Conservation (phyloP, 139 green algal genomes). For the Volvox africanus region DNA sequence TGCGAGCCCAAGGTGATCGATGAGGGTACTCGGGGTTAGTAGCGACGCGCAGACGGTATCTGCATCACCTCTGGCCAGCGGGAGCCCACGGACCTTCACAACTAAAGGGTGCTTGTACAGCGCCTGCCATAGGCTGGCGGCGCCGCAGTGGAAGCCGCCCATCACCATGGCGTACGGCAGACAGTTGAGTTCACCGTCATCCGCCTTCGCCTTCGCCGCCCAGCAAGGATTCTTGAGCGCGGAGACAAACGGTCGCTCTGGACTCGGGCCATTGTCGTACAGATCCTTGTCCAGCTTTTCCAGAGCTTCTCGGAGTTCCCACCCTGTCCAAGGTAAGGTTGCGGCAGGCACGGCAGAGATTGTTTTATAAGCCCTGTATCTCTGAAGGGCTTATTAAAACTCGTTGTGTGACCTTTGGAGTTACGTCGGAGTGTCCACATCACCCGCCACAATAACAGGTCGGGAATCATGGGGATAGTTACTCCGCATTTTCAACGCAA, state of each 20-base stretch:
- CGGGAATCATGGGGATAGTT: no score
- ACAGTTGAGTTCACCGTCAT: background rate
- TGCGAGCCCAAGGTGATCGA: no score
- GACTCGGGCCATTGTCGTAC: constrained; percentile 25
- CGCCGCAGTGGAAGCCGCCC: constrained; percentile 40
- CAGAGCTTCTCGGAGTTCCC: constrained; percentile 35
- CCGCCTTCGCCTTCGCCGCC: background rate
- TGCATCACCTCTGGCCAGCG: no score
- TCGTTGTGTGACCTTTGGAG: no score
- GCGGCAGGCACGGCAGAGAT: background rate
- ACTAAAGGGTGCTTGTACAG: constrained; percentile 37
- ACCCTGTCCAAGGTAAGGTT: background rate
- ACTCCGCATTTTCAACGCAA: no score
- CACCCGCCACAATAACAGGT: no score
- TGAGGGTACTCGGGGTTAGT: no score
- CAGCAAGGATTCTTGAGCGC: constrained; percentile 22
- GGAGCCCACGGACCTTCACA: background rate
- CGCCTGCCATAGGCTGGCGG: background rate
- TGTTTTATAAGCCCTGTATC: no score
- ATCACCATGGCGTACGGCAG: constrained; percentile 39
- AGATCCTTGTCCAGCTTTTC: constrained; percentile 14
- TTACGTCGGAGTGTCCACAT: no score
- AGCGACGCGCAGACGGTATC: no score
- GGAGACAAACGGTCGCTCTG: constrained; percentile 3
- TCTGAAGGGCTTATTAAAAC: no score